Conservation (phyloP, 1,284 basidiomycete species). For the Cronartium ribicola region DNA sequence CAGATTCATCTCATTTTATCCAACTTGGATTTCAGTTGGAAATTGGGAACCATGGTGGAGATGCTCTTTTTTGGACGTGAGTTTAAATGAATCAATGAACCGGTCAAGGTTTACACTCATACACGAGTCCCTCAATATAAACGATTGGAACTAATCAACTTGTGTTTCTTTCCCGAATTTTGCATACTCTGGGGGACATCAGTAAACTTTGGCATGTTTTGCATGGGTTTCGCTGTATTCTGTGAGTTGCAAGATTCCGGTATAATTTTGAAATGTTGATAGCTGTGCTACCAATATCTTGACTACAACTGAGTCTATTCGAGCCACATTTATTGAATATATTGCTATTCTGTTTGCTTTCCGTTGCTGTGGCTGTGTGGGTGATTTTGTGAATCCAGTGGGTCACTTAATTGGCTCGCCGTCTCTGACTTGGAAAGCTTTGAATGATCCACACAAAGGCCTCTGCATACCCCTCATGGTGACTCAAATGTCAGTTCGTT, state of each 20-base stretch:
- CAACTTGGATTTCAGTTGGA: background rate
- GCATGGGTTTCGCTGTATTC: background rate
- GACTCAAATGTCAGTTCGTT: background rate
- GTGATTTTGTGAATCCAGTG: background rate
- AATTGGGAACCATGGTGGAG: background rate
- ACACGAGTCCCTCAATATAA: background rate
- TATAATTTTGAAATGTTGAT: background rate
- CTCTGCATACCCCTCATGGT: background rate
- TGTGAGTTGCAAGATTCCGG: background rate
- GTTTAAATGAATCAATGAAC: background rate
- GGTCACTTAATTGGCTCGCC: background rate
- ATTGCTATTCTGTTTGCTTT: background rate
- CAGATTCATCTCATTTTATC: background rate
- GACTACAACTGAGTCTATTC: background rate
- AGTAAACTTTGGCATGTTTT: background rate
- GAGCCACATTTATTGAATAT: background rate
- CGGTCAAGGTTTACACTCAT: background rate
- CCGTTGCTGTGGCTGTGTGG: background rate
- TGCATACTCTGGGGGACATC: background rate
- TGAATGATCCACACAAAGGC: slow-evolving; percentile 1
- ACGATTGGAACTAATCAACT: background rate
- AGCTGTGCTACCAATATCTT: background rate
- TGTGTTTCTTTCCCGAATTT: background rate
- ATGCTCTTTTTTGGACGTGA: background rate
- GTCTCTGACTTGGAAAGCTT: background rate